Evolutionary conservation across 371 early-diverging fungal genomes (phyloP), one percentile per base, ranked within the genome.

Genomic region (Lichtheimia ramosa): DNA sequence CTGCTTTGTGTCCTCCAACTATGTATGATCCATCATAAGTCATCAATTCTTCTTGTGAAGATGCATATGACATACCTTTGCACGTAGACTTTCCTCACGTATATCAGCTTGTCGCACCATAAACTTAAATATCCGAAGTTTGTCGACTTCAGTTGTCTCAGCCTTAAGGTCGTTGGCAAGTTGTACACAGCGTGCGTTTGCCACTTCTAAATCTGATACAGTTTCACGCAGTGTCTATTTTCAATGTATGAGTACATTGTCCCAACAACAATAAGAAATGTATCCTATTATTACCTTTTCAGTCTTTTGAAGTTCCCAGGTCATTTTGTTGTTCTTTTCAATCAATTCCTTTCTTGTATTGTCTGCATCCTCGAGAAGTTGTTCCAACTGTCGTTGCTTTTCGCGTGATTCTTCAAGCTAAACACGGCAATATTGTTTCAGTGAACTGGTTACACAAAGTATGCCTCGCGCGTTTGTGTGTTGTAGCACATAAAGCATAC

Each of bases 1-100:
- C 56, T 77, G 77, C 27, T 74, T 72, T 4, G 68, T 56, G 41
- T 81, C 81, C 62, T 75, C 81, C 43, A 81, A 48, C 72, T 77
- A 46, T 0, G 5, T n/a, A 3, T 39, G 10, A 34, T 34, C 34
- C 25, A 18, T 42, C 41, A 56, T 41, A n/a, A 51, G 23, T 21
- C 16, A 51, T 49, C 16, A 18, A 2, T 4, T 23, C 15, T 20
- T 40, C 16, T 16, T 21, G 15, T 15, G 13, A 41, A 18, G 4
- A 10, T 43, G 7, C 18, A 40, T 21, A n/a, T 50, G n/a, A 7
- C 13, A 13, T 74, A 74, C 80, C 62, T 76, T 74, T 21, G 73
- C 51, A 23, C 66, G 59, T 24, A 76, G 43, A 16, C 63, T 61
- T 20, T 79, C 80, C 58, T 76, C 80, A 18, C 74, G 65, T 24